Evolutionary conservation across 1,139 yeast species (phyloP).

Genomic region (Yamadazyma membranifaciens): DNA sequence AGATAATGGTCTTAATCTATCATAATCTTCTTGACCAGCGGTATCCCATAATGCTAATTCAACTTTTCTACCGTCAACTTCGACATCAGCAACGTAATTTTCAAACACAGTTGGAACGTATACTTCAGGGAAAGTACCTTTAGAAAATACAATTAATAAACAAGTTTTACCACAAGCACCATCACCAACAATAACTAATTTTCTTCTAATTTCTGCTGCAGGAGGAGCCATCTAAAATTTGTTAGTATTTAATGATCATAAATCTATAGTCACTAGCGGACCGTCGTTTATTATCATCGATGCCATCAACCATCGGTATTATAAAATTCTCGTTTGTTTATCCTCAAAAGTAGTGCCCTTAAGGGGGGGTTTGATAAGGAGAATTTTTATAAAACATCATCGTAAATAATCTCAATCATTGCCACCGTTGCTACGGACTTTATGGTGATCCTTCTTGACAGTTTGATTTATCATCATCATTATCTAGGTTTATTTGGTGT

Average conservation of each 20-base stretch:
- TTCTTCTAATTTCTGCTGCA: constrained; percentile 71
- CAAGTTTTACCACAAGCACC: constrained; percentile 89
- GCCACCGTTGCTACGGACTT: no score
- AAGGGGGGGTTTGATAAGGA: no score
- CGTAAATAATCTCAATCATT: no score
- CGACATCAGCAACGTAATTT: constrained; percentile 92
- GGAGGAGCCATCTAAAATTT: constrained; percentile 40
- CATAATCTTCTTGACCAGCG: constrained; percentile 97
- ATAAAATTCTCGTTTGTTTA: no score
- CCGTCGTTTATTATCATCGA: no score
- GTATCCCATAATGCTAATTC: constrained; percentile 98
- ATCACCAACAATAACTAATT: constrained; percentile 82
- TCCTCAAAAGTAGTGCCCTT: no score
- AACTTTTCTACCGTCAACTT: constrained; percentile 90
- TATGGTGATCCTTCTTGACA: no score
- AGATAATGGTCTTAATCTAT: constrained; percentile 88
- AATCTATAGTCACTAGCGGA: no score
- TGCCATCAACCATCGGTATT: no score
- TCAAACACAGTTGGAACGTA: constrained; percentile 96
- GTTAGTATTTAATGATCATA: constrained; percentile 2
- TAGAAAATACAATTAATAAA: constrained; percentile 80
- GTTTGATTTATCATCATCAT: no score
- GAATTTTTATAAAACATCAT: no score
- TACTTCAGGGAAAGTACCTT: constrained; percentile 94
- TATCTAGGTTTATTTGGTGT: no score